Percentiles rank a stretch among this genome's conserved stretches.
phyloP scores from a whole-genome alignment of 2,329 filamentous ascomycete genomes.

The Ophiostoma sp. region DNA sequence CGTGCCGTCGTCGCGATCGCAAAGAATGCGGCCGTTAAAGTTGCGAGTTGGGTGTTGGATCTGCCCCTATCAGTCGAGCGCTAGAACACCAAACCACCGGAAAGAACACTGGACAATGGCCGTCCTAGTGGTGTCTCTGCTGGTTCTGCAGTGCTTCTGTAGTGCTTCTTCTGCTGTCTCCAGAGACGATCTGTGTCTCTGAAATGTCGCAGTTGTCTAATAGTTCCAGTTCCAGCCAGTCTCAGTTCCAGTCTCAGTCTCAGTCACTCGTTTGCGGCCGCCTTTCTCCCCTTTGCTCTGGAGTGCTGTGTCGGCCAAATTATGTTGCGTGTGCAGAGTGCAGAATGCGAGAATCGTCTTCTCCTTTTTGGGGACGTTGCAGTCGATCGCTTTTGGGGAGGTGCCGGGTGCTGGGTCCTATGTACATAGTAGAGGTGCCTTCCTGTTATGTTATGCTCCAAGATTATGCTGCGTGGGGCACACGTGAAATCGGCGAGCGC shows the following conservation, averaged over 20 bases:
- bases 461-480: slow-evolving; percentile 9
- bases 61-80: not conserved
- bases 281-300: not conserved
- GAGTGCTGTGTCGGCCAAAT: not conserved
- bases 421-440: not conserved
- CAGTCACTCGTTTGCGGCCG: slow-evolving; percentile 3
- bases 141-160: not conserved
- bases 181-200: slow-evolving; percentile 10
- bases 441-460: not conserved
- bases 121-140: not conserved
- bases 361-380: slow-evolving; percentile 14
- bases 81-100: not conserved
- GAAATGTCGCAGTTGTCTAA: not conserved
- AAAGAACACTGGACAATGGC: not conserved
- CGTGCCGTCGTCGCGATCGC: slow-evolving; percentile 3
- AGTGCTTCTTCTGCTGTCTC: not conserved
- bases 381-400: slow-evolving; percentile 19
- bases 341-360: not conserved
- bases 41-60: not conserved
- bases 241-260: not conserved
- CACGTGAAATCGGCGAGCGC: slow-evolving; percentile 18
- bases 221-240: not conserved
- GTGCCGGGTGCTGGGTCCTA: not conserved
- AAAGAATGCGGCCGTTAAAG: slow-evolving; percentile 1
- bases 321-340: not conserved